Evolutionary conservation across 257 asterid species (phyloP), one percentile per base, ranked within the genome.

Genomic region (Avicennia marina): DNA sequence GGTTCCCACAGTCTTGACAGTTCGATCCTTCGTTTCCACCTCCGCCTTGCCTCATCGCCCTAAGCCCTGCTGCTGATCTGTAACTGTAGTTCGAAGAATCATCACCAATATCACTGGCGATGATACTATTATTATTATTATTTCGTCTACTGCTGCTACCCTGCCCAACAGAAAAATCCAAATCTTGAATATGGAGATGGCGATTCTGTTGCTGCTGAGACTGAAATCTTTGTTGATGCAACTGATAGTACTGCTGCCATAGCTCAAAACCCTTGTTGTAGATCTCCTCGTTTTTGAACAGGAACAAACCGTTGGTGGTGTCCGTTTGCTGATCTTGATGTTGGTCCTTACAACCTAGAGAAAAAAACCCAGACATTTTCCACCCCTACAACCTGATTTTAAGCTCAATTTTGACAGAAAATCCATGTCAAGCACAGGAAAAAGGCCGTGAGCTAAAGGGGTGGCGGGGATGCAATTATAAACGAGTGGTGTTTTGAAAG

Each of bases 1-100:
- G 59, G 16, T 53, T 53, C 25, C 59, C 59, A 18, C 59, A 53
- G 25, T 53, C 59, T 21, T 53, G 59, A 32, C 59, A 53, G 59
- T 32, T 53, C n/a, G 16, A 53, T 53, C 59, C 59, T 16, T 53
- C 25, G 21, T 16, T 11, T 6, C 43, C 22, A 16, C 22, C 19
- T 7, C 49, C 19, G 1, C 49, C 49, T 13, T 43, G 17, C 49
- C 49, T 43, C 49, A 13, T 12, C 17, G 7, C 20, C 20, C 49
- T 20, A 38, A 38, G 2, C 49, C 49, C 49, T 1, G 49, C 2
- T 7, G 49, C 17, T 16, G 20, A 43, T n/a, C 49, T 43, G 49
- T 43, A 43, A 10, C 49, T 16, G 49, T 16, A 43, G 49, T 43
- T 16, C 20, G 20, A 43, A 43, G 49, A n/a, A 43, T 43, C 49